A percentile compares a stretch with the other conserved stretches of the same genome.
Evolutionary conservation across 202 grass and related monocot genomes (phyloP).

Genomic region (Digitaria exilis): DNA sequence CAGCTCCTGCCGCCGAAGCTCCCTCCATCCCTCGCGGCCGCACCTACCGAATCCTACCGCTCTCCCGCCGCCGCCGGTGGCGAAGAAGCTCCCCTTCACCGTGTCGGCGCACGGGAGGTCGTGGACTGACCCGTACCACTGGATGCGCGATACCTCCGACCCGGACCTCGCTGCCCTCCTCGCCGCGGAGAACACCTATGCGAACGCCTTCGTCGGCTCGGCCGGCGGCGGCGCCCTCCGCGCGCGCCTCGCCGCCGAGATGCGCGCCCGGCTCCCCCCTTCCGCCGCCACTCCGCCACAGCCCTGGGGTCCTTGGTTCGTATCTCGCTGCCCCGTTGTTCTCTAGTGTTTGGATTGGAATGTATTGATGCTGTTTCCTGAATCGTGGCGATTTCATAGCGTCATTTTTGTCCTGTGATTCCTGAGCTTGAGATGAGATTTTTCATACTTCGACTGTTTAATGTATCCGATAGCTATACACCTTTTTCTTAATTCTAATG

Average conservation of each 20-base stretch:
- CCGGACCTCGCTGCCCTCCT: conserved; percentile 63
- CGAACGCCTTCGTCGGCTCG: conserved; percentile 62
- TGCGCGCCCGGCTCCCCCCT: conserved; percentile 67
- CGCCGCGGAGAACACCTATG: conserved; percentile 67
- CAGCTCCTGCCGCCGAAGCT: conserved; percentile 39
- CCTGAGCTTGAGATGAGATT: background rate
- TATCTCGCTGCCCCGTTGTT: background rate
- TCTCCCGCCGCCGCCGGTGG: conserved; percentile 38
- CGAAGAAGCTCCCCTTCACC: conserved; percentile 83
- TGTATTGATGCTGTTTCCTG: background rate
- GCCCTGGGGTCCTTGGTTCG: conserved; percentile 84
- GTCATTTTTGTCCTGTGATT: background rate
- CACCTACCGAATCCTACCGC: background rate
- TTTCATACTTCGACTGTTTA: background rate
- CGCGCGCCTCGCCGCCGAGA: conserved; percentile 62
- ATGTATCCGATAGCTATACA: background rate
- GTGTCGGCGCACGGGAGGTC: conserved; percentile 67
- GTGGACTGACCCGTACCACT: conserved; percentile 88
- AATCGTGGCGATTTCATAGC: background rate
- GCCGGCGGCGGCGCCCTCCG: conserved; percentile 56
- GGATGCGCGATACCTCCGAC: conserved; percentile 87
- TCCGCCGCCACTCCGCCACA: conserved; percentile 61
- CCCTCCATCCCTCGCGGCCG: background rate
- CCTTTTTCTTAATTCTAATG: background rate
- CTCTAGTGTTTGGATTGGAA: background rate